Percentiles rank a stretch among this genome's conserved stretches.
phyloP scores from a whole-genome alignment of 108 stramenopile species.

The Thalassiosira profunda region DNA sequence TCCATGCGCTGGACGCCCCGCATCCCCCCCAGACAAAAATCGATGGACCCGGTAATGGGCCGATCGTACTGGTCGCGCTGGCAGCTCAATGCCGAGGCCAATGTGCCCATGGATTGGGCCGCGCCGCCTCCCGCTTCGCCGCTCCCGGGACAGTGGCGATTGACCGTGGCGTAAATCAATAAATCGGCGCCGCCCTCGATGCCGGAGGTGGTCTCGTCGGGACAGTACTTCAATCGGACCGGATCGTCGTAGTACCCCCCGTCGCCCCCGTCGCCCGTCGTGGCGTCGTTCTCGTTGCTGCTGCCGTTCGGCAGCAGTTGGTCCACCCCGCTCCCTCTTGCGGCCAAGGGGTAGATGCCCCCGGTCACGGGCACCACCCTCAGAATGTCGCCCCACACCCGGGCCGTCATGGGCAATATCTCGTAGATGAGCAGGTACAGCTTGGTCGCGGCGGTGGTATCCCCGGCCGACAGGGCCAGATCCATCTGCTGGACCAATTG shows the following conservation, averaged over 20 bases:
- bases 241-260: conserved; percentile 40
- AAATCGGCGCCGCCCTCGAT: conserved; percentile 46
- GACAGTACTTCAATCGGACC: conserved; percentile 36
- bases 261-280: neutral
- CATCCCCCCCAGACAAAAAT: conserved; percentile 50
- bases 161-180: conserved; percentile 45
- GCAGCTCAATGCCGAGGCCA: conserved; percentile 47
- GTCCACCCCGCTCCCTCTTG: conserved; percentile 20
- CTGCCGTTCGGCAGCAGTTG: conserved; percentile 9
- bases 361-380: conserved; percentile 41
- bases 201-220: conserved; percentile 44
- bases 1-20: conserved; percentile 18
- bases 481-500: conserved; percentile 23
- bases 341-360: conserved; percentile 47
- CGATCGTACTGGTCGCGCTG: conserved; percentile 55
- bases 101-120: conserved; percentile 34
- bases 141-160: conserved; percentile 38
- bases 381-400: conserved; percentile 41
- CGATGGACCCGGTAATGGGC: conserved; percentile 50
- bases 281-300: neutral
- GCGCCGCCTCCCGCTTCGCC: neutral
- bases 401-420: conserved; percentile 34
- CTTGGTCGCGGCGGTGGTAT: conserved; percentile 28
- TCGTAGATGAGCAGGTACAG: conserved; percentile 46
- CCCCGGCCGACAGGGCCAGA: conserved; percentile 10